phyloP scores from a whole-genome alignment of 352 stramenopile species.

The Elongisporangium prolatum region DNA sequence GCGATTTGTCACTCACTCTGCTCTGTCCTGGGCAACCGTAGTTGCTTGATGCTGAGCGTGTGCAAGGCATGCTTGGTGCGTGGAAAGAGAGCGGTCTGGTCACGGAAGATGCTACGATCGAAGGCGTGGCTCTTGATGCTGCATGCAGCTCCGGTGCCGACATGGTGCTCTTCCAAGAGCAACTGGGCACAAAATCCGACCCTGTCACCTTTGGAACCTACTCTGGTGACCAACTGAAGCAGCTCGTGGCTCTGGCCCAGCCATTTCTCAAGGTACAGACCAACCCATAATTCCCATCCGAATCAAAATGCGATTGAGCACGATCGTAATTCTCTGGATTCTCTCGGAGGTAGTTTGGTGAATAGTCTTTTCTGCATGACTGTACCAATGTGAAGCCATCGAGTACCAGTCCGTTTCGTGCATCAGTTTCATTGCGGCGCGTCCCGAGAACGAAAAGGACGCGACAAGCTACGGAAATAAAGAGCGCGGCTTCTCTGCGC shows the following conservation, averaged over 20 bases:
- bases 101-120: constrained; percentile 19
- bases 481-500: not conserved
- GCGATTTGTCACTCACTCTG: not conserved
- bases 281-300: not conserved
- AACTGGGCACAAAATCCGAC: constrained; percentile 29
- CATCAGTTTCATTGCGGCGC: not conserved
- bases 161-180: constrained; percentile 57
- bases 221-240: constrained; percentile 31
- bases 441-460: not conserved
- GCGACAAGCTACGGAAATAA: constrained; percentile 3
- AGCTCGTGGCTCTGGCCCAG: constrained; percentile 20
- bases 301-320: not conserved
- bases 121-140: constrained; percentile 53
- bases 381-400: constrained; percentile 1
- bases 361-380: not conserved
- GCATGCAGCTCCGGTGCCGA: constrained; percentile 50
- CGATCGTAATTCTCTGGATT: constrained; percentile 5
- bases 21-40: constrained; percentile 12
- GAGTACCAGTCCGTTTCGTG: not conserved
- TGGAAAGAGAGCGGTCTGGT: constrained; percentile 29
- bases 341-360: constrained; percentile 3
- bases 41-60: constrained; percentile 47
- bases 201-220: constrained; percentile 21
- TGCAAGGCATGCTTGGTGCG: constrained; percentile 27
- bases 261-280: constrained; percentile 37